Evolutionary conservation across 352 stramenopile genomes (phyloP), one percentile per base, ranked within the genome.

Genomic region (Phytopythium cucurbitacearum): DNA sequence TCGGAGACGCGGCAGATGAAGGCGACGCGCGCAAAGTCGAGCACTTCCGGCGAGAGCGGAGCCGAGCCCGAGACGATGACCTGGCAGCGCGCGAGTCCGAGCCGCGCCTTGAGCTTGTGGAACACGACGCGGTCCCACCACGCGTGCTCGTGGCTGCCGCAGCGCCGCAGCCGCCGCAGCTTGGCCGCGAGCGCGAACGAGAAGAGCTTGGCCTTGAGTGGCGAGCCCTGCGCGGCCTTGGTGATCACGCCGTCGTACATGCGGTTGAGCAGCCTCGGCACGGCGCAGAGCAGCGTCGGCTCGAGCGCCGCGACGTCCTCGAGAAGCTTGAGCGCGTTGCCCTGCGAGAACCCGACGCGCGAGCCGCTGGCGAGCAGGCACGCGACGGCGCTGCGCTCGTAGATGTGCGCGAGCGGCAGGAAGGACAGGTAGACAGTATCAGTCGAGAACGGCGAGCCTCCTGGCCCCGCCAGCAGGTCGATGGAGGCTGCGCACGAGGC

Each of bases 61-160:
- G 97, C 97, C 1, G 92, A 98, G 15, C 97, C 97, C 37, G 85
- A 98, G 2, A 98, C 72, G 62, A 99, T 96, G 34, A 98, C 44
- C 33, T 80, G 58, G 37, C 96, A 74, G 13, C 80, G 73, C 39
- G 81, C 65, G 40, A 97, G 73, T 6, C 97, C 97, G 5, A 99
- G 65, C 39, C 80, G 85, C 38, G 69, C 81, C 60, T 93, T 84
- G 58, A 98, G 91, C n/a, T n/a, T n/a, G n/a, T n/a, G n/a, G 54
- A 99, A 99, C 41, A 99, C 72, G 21, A 99, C 55, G 21, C 77
- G 75, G 76, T 99, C 97, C 82, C 95, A 99, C 34, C 98, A 71
- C 21, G 59, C 48, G 53, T 94, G 80, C 3, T 45, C 46, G 3
- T 67, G 71, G 38, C 62, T 65, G n/a, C 77, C 80, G 40, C 71